phyloP scores from a whole-genome alignment of 495 filamentous ascomycete species.

The Penicillium robsamsonii region DNA sequence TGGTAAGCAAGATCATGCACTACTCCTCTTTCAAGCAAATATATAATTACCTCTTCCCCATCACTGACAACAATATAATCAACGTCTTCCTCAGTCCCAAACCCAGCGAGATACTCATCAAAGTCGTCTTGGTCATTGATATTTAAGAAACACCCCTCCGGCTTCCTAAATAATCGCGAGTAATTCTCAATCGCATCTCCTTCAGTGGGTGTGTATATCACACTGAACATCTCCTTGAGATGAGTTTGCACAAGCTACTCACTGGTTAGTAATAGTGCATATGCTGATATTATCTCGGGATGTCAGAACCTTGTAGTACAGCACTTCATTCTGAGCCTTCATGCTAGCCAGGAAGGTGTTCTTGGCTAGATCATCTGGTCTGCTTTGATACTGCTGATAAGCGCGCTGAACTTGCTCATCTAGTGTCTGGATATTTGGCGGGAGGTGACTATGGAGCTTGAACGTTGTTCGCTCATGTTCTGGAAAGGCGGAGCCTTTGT shows the following conservation, averaged over 20 bases:
- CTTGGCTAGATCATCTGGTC: constrained; percentile 62
- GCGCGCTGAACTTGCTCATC: constrained; percentile 76
- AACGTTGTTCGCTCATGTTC: constrained; percentile 66
- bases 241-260: constrained; percentile 59
- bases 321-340: constrained; percentile 70
- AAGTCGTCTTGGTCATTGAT: constrained; percentile 54
- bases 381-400: constrained; percentile 71
- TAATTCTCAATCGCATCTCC: constrained; percentile 89
- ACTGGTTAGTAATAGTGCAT: background rate
- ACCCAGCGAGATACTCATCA: constrained; percentile 61
- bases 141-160: constrained; percentile 67
- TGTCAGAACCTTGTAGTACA: constrained; percentile 25
- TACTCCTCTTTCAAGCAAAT: constrained; percentile 54
- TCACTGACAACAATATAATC: constrained; percentile 91
- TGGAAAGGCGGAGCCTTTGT: constrained; percentile 81
- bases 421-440: constrained; percentile 70
- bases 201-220: constrained; percentile 90
- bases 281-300: background rate
- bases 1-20: constrained; percentile 5
- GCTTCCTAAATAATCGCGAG: constrained; percentile 72
- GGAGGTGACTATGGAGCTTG: constrained; percentile 68
- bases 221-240: constrained; percentile 80
- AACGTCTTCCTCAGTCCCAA: constrained; percentile 68
- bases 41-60: constrained; percentile 55
- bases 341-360: constrained; percentile 82